Percentiles rank a stretch among this genome's conserved stretches.
phyloP scores from a whole-genome alignment of 441 rosid species.

The Adansonia grandidieri region DNA sequence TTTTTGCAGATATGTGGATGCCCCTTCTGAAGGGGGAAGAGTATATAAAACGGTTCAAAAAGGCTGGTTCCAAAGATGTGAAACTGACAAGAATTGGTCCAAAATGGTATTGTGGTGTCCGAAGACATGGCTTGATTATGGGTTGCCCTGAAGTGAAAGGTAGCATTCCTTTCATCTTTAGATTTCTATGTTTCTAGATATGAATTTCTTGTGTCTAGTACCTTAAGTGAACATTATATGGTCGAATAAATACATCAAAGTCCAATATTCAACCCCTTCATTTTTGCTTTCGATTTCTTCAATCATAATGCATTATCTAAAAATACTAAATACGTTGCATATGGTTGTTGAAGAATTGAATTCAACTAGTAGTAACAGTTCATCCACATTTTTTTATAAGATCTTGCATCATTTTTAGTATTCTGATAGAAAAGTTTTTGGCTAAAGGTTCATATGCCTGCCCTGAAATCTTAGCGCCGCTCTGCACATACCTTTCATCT shows the following conservation, averaged over 20 bases:
- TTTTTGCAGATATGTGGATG: constrained; percentile 98
- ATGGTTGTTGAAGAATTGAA: not conserved
- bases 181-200: not conserved
- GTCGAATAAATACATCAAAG: too few relatives aligned
- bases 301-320: too few relatives aligned
- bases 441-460: too few relatives aligned
- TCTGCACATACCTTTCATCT: too few relatives aligned
- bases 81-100: constrained; percentile 95
- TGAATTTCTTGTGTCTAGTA: not conserved
- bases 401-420: too few relatives aligned
- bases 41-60: constrained; percentile 89
- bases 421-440: too few relatives aligned
- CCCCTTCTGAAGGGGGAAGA: constrained; percentile 98
- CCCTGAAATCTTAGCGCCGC: too few relatives aligned
- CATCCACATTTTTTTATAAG: too few relatives aligned
- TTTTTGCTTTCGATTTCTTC: too few relatives aligned
- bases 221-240: too few relatives aligned
- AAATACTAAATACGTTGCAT: too few relatives aligned
- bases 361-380: not conserved
- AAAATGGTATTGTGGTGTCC: constrained; percentile 97
- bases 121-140: constrained; percentile 92
- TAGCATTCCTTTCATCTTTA: not conserved
- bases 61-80: constrained; percentile 89
- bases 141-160: constrained; percentile 79
- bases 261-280: too few relatives aligned